Evolutionary conservation across 257 asterid genomes (phyloP).

Genomic region (Ligustrum vulgare): DNA sequence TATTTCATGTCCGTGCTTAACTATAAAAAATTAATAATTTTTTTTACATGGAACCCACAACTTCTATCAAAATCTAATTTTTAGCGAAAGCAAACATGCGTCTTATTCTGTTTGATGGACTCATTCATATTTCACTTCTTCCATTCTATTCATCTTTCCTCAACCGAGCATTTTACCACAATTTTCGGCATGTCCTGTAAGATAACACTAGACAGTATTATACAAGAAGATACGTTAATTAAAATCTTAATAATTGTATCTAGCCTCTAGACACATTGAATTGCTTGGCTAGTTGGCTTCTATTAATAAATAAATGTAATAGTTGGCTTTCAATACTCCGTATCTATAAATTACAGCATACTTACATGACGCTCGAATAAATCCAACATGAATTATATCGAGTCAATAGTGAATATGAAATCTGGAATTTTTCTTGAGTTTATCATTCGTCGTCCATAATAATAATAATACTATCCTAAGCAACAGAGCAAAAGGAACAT

Average conservation of each 20-base stretch:
- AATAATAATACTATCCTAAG: background rate
- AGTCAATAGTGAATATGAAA: background rate
- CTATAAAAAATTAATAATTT: too few species aligned
- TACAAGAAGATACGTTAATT: background rate
- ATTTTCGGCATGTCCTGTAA: background rate
- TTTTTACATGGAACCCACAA: too few species aligned
- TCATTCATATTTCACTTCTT: background rate
- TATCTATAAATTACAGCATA: background rate
- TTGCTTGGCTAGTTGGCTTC: background rate
- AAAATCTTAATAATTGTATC: background rate
- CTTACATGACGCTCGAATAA: background rate
- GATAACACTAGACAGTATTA: background rate
- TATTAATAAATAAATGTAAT: background rate
- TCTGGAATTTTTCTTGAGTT: background rate
- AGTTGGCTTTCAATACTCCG: background rate
- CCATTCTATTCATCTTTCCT: background rate
- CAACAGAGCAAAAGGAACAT: constrained; percentile 5
- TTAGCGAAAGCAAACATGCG: too few species aligned
- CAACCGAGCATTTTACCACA: background rate
- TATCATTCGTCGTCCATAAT: background rate
- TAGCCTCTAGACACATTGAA: background rate
- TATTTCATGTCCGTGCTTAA: too few species aligned
- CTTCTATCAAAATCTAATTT: too few species aligned
- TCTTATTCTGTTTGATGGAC: background rate
- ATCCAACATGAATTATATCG: background rate